Evolutionary conservation across 2,329 filamentous ascomycete genomes (phyloP).

Genomic region (Diaporthe sp.): DNA sequence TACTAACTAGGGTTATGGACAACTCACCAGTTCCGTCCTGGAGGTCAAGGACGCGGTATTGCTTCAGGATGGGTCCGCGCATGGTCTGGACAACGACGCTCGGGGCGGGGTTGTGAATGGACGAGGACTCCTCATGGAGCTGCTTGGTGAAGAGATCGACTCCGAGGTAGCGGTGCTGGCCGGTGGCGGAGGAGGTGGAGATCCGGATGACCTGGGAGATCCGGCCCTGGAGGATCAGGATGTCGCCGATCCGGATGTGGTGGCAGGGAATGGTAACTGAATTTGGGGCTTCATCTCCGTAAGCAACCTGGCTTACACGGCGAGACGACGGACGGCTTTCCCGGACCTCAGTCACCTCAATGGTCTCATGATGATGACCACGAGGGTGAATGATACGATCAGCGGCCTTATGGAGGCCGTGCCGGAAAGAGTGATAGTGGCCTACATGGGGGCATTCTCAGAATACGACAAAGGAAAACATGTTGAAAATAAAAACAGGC

Average conservation of each 20-base stretch:
- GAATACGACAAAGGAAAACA: conserved; percentile 39
- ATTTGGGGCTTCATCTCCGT: conserved; percentile 70
- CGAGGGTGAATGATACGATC: conserved; percentile 63
- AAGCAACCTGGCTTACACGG: conserved; percentile 51
- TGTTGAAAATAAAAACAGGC: conserved; percentile 33
- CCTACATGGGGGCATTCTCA: conserved; percentile 54
- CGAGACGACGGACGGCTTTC: conserved; percentile 55
- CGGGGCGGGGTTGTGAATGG: conserved; percentile 96
- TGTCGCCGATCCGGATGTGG: conserved; percentile 99
- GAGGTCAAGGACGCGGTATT: conserved; percentile 99
- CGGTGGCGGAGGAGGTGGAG: conserved; percentile 96
- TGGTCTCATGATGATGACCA: conserved; percentile 53
- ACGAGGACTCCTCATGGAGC: conserved; percentile 98
- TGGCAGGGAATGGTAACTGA: conserved; percentile 99
- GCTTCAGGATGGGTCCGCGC: conserved; percentile 99
- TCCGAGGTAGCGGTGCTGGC: conserved; percentile 99
- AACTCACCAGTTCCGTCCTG: conserved; percentile 79
- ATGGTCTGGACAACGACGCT: conserved; percentile 99
- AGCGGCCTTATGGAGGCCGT: conserved; percentile 69
- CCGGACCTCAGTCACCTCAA: conserved; percentile 64
- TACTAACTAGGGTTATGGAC: neutral
- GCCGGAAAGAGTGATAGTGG: conserved; percentile 72
- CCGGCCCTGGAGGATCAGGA: conserved; percentile 98
- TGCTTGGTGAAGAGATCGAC: conserved; percentile 99
- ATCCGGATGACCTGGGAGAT: conserved; percentile 99